Conservation (phyloP, 306 rosid genomes). For the Ceratonia siliqua region DNA sequence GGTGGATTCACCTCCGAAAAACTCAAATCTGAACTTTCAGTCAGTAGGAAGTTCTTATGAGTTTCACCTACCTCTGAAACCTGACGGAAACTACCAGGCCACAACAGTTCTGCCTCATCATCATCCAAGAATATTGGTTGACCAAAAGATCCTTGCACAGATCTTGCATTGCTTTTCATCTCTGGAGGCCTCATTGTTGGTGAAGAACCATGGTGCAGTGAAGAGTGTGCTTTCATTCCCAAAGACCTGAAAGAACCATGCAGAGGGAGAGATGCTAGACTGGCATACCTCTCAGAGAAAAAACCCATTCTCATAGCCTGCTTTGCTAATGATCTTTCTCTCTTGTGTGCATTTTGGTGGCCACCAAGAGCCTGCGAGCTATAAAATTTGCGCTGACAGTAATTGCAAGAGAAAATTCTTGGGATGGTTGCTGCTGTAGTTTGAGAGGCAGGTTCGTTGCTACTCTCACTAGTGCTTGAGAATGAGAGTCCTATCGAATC, state of each 20-base stretch:
- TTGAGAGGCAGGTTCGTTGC: constrained; percentile 64
- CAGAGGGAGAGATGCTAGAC: constrained; percentile 71
- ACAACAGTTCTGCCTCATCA: constrained; percentile 60
- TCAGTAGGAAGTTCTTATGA: constrained; percentile 49
- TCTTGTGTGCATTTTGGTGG: constrained; percentile 92
- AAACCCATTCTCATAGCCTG: constrained; percentile 80
- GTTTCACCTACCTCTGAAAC: constrained; percentile 40
- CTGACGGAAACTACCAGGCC: constrained; percentile 92
- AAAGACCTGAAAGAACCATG: constrained; percentile 73
- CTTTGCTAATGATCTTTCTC: constrained; percentile 81
- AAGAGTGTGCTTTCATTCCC: constrained; percentile 84
- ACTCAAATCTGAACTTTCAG: constrained; percentile 49
- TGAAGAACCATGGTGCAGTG: constrained; percentile 52
- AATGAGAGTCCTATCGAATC: constrained; percentile 63
- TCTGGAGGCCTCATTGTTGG: constrained; percentile 59
- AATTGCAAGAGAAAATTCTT: constrained; percentile 78
- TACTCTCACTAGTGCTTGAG: constrained; percentile 86
- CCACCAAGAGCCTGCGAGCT: constrained; percentile 98
- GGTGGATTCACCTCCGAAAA: constrained; percentile 54
- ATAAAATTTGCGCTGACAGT: constrained; percentile 82
- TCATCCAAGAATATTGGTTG: constrained; percentile 69
- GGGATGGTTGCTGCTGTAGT: constrained; percentile 43
- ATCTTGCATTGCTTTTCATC: constrained; percentile 46
- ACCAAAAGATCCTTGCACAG: constrained; percentile 54
- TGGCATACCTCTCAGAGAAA: constrained; percentile 66